phyloP scores from a whole-genome alignment of 805 yeast genomes.

The Saccharomycopsis sp. region DNA sequence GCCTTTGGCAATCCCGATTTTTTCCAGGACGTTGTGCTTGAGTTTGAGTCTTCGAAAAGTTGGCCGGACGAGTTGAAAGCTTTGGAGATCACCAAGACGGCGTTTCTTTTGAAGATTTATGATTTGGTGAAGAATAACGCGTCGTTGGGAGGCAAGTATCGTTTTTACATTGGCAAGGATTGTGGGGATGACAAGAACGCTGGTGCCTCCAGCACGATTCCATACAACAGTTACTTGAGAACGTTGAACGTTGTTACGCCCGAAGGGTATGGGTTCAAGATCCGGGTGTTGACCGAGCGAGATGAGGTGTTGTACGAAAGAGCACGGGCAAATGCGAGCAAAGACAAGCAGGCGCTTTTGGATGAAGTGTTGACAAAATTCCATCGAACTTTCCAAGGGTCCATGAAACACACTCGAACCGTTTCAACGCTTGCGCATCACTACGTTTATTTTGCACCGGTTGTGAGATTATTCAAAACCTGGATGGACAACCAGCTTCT shows the following conservation, averaged over 20 bases:
- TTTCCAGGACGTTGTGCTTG: constrained; percentile 71
- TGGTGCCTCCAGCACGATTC: constrained; percentile 47
- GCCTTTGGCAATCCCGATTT: constrained; percentile 68
- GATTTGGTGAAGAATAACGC: constrained; percentile 35
- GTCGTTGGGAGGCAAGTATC: constrained; percentile 40
- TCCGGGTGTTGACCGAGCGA: constrained; percentile 72
- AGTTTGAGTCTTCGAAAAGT: constrained; percentile 79
- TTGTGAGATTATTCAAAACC: constrained; percentile 74
- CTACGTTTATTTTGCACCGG: constrained; percentile 65
- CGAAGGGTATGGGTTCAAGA: constrained; percentile 79
- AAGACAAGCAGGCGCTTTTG: constrained; percentile 47
- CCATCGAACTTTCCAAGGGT: constrained; percentile 52
- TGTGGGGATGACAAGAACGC: no score
- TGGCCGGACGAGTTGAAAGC: constrained; percentile 94
- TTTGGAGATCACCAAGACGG: constrained; percentile 82
- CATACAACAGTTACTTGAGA: constrained; percentile 51
- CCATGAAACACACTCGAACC: constrained; percentile 74
- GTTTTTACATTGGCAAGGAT: constrained; percentile 57
- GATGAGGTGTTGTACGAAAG: constrained; percentile 69
- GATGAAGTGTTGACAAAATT: constrained; percentile 58
- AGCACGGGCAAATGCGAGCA: constrained; percentile 58
- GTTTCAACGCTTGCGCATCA: constrained; percentile 62
- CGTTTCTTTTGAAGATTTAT: constrained; percentile 65
- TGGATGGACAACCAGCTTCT: constrained; percentile 86
- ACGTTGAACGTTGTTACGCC: constrained; percentile 66